phyloP scores from a whole-genome alignment of 805 yeast species.

The Clavispora asparagi region DNA sequence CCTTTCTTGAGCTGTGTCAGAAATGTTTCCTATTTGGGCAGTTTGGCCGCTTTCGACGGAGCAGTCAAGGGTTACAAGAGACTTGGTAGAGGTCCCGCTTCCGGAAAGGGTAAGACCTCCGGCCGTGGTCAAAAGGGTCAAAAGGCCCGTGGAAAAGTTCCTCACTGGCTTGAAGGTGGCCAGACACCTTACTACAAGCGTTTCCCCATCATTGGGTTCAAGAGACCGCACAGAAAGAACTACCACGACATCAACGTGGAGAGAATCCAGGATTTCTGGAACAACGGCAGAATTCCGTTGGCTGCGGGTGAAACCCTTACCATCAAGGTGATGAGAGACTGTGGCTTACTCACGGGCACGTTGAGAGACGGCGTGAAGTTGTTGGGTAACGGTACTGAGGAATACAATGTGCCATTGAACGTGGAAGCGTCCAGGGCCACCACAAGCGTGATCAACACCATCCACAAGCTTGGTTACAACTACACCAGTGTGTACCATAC shows the following conservation, averaged over 20 bases:
- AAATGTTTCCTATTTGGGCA: slow-evolving; percentile 45
- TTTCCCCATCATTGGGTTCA: slow-evolving; percentile 87
- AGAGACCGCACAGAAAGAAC: slow-evolving; percentile 52
- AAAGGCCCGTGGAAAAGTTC: slow-evolving; percentile 88
- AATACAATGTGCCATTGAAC: slow-evolving; percentile 54
- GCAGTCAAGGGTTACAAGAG: slow-evolving; percentile 61
- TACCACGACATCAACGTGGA: slow-evolving; percentile 59
- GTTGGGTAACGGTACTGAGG: slow-evolving; percentile 55
- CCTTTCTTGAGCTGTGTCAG: slow-evolving; percentile 18
- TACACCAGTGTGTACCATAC: slow-evolving; percentile 69
- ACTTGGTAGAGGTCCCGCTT: slow-evolving; percentile 94
- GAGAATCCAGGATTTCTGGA: slow-evolving; percentile 66
- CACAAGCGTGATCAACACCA: slow-evolving; percentile 60
- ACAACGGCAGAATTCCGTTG: slow-evolving; percentile 58
- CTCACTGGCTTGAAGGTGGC: slow-evolving; percentile 97
- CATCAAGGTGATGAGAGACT: slow-evolving; percentile 69
- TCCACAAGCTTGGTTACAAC: slow-evolving; percentile 69
- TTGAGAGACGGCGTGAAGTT: slow-evolving; percentile 78
- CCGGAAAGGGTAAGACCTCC: slow-evolving; percentile 89
- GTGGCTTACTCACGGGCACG: slow-evolving; percentile 68
- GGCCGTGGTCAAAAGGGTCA: slow-evolving; percentile 99
- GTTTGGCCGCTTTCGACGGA: slow-evolving; percentile 54
- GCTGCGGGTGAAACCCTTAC: slow-evolving; percentile 59
- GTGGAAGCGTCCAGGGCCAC: slow-evolving; percentile 86
- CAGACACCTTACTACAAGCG: slow-evolving; percentile 86